Conservation (phyloP, 345 rosid genomes). For the Populus euphratica region DNA sequence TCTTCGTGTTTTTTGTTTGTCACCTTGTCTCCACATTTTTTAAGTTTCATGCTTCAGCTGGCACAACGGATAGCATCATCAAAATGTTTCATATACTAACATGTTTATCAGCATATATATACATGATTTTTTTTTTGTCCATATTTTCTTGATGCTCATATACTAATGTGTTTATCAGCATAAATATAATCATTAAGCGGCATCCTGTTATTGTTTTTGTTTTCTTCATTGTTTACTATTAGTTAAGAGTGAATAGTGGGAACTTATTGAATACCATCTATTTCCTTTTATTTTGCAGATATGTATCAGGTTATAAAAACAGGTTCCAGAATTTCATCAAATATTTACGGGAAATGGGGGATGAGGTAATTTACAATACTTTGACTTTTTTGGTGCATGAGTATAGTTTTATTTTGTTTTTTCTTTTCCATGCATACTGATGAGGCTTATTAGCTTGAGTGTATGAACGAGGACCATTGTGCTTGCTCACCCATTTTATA, state of each 20-base stretch:
- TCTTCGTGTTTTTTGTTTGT: not conserved
- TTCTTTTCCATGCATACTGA: not conserved
- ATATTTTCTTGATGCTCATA: not conserved
- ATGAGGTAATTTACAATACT: slow-evolving; percentile 59
- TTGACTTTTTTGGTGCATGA: slow-evolving; percentile 1
- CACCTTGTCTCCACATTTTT: not conserved
- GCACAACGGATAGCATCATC: not conserved
- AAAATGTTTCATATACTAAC: not conserved
- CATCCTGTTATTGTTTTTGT: not conserved
- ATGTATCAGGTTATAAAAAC: slow-evolving; percentile 94
- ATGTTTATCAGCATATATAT: not conserved
- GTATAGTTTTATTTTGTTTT: not conserved
- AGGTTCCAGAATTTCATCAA: slow-evolving; percentile 95
- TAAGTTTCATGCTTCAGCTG: not conserved
- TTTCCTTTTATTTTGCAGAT: slow-evolving; percentile 54
- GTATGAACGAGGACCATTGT: not conserved
- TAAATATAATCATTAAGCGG: not conserved
- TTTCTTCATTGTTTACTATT: not conserved
- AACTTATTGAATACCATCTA: not conserved
- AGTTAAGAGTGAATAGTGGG: not conserved
- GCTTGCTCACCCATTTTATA: not conserved
- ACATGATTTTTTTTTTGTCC: too few species aligned
- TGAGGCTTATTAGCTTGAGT: not conserved
- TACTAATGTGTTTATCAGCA: not conserved
- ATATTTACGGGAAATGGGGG: slow-evolving; percentile 94